phyloP scores from a whole-genome alignment of 345 rosid genomes.

The Melastoma malabathricum region DNA sequence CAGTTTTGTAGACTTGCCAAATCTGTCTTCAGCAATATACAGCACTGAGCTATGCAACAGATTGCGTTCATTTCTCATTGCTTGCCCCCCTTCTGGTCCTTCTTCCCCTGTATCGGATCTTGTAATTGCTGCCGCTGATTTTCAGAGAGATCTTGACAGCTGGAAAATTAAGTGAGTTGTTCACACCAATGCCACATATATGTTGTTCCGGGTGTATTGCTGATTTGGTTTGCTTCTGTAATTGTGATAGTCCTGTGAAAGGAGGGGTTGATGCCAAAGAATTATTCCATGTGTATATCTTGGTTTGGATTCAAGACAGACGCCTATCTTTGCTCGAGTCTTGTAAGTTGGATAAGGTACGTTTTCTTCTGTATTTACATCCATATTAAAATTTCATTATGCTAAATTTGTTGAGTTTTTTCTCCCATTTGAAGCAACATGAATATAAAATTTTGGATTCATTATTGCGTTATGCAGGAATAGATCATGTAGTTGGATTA shows the following conservation, averaged over 20 bases:
- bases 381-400: too few species aligned
- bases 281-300: constrained; percentile 79
- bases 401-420: too few species aligned
- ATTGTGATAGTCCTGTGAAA: constrained; percentile 55
- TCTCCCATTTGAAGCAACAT: too few species aligned
- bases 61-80: constrained; percentile 73
- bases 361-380: background rate
- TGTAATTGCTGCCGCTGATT: constrained; percentile 87
- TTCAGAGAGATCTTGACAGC: constrained; percentile 79
- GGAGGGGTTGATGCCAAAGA: constrained; percentile 98
- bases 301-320: constrained; percentile 96
- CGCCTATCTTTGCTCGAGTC: constrained; percentile 78
- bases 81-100: constrained; percentile 96
- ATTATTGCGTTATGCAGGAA: too few species aligned
- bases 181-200: constrained; percentile 1
- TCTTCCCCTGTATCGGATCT: constrained; percentile 83
- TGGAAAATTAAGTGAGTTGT: constrained; percentile 59
- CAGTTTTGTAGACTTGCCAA: constrained; percentile 92
- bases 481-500: too few species aligned
- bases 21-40: constrained; percentile 76
- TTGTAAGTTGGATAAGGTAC: constrained; percentile 93
- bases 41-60: constrained; percentile 83
- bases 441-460: too few species aligned
- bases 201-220: background rate
- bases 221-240: background rate